Percentiles rank a stretch among this genome's conserved stretches.
Evolutionary conservation across 257 asterid species (phyloP).

Genomic region (Oldenlandia corymbosa): DNA sequence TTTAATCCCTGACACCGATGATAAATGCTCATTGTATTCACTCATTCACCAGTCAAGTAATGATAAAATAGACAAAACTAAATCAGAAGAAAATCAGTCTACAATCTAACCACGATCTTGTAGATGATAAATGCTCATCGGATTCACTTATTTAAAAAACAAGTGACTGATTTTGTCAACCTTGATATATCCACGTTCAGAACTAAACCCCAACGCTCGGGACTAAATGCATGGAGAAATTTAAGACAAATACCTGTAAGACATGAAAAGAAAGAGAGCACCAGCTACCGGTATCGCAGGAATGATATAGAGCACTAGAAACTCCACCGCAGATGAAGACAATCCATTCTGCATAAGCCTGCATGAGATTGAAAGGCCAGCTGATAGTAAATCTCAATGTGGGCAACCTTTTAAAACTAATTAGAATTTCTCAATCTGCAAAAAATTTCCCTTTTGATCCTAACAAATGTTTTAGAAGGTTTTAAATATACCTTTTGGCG

Average conservation of each 20-base stretch:
- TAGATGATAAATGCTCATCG: too few species aligned
- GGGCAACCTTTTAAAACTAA: neutral
- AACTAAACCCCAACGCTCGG: too few species aligned
- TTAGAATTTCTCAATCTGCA: neutral
- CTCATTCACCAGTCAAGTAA: too few species aligned
- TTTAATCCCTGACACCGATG: too few species aligned
- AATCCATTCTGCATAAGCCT: constrained; percentile 96
- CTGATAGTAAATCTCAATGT: neutral
- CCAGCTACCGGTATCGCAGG: constrained; percentile 86
- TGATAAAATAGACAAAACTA: too few species aligned
- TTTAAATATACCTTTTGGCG: constrained; percentile 52
- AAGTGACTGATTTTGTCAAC: too few species aligned
- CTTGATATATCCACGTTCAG: too few species aligned
- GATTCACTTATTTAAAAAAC: too few species aligned
- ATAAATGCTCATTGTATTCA: too few species aligned
- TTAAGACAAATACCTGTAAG: constrained; percentile 49
- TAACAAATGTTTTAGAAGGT: neutral
- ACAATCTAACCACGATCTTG: too few species aligned
- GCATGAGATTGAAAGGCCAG: neutral
- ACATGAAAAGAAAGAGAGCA: constrained; percentile 57
- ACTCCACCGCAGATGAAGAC: constrained; percentile 74
- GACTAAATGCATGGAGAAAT: too few species aligned
- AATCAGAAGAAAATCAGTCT: too few species aligned
- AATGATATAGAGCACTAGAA: constrained; percentile 79
- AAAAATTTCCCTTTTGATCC: neutral